These are phyloP conservation scores for Suillus placidus DNA, from an alignment of 768 basidiomycete species.

Conservation along the genomic window DNA sequence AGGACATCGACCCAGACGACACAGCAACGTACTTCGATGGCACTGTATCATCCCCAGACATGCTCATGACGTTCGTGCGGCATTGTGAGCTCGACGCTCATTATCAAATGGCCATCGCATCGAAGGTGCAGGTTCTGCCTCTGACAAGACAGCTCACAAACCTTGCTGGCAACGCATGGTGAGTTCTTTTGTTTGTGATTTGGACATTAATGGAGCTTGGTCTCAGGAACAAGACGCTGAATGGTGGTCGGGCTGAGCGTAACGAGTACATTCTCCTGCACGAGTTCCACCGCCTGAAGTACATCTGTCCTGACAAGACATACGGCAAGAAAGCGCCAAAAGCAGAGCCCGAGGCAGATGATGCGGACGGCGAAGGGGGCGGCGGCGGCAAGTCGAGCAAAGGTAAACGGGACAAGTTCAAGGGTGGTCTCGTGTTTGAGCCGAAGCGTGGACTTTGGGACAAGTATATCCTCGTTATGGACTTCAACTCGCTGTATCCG, in stretches of 20 bases:
- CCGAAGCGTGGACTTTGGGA: conserved; percentile 97
- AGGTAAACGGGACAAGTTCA: conserved; percentile 90
- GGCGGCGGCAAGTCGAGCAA: conserved; percentile 54
- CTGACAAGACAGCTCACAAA: conserved; percentile 93
- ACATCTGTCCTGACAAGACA: conserved; percentile 93
- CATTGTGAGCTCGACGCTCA: conserved; percentile 97
- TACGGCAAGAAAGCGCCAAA: conserved; percentile 75
- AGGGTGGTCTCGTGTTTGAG: conserved; percentile 97
- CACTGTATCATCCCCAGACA: conserved; percentile 71
- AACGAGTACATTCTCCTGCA: conserved; percentile 99
- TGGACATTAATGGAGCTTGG: neutral
- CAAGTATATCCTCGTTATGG: conserved; percentile 97
- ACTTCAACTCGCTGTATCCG: conserved; percentile 99
- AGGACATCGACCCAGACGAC: conserved; percentile 97
- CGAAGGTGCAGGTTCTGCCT: conserved; percentile 92
- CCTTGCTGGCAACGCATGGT: conserved; percentile 97
- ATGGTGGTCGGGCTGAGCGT: conserved; percentile 96
- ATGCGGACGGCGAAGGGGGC: conserved; percentile 52
- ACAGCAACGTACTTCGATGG: conserved; percentile 90
- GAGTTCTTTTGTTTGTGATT: conserved; percentile 24
- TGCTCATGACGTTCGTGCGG: conserved; percentile 83
- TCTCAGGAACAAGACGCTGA: conserved; percentile 92
- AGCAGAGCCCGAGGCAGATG: conserved; percentile 53
- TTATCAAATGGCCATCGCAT: conserved; percentile 95
- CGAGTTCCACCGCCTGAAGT: conserved; percentile 95